A percentile compares a stretch with the other conserved stretches of the same genome.
Conservation (phyloP, 1,284 basidiomycete genomes). For the Cutaneotrichosporon sp. region DNA sequence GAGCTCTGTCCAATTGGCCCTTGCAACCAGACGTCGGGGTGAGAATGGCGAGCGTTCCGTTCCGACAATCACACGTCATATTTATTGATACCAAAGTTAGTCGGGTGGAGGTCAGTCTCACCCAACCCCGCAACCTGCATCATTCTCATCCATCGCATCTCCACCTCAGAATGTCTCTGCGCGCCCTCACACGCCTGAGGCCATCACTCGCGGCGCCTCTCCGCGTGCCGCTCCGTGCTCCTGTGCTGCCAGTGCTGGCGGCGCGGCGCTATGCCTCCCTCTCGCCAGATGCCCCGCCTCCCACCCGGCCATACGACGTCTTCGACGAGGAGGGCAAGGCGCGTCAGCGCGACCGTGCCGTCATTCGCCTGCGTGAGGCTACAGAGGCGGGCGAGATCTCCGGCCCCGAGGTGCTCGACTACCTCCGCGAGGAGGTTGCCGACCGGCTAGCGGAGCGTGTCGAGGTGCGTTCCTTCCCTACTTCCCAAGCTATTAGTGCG, state of each 20-base stretch:
- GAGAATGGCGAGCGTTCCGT: constrained; percentile 8
- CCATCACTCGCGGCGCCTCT: too few relatives aligned
- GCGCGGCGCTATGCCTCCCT: constrained; percentile 38
- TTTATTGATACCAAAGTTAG: constrained; percentile 1
- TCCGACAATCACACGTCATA: constrained; percentile 9
- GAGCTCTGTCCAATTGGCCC: constrained; percentile 5
- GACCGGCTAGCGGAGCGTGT: constrained; percentile 88
- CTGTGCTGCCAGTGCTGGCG: not conserved
- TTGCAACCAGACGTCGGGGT: too few relatives aligned
- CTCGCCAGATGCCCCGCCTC: constrained; percentile 45
- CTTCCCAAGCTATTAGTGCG: too few relatives aligned
- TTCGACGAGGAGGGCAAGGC: constrained; percentile 87
- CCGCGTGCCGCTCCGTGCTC: not conserved
- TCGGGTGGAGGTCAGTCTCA: constrained; percentile 4
- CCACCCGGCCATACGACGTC: constrained; percentile 65
- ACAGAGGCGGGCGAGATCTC: constrained; percentile 28
- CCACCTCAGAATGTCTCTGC: constrained; percentile 1
- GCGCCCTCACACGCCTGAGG: not conserved
- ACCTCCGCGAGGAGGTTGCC: constrained; percentile 86
- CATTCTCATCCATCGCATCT: not conserved
- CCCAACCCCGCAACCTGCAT: too few relatives aligned
- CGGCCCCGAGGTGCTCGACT: constrained; percentile 70
- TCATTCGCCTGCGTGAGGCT: constrained; percentile 64
- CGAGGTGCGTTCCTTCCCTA: constrained; percentile 60
- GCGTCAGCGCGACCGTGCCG: constrained; percentile 75